Percentiles rank a stretch among this genome's conserved stretches.
Evolutionary conservation across 2,329 filamentous ascomycete species (phyloP).

Genomic region (Beauveria caledonica): DNA sequence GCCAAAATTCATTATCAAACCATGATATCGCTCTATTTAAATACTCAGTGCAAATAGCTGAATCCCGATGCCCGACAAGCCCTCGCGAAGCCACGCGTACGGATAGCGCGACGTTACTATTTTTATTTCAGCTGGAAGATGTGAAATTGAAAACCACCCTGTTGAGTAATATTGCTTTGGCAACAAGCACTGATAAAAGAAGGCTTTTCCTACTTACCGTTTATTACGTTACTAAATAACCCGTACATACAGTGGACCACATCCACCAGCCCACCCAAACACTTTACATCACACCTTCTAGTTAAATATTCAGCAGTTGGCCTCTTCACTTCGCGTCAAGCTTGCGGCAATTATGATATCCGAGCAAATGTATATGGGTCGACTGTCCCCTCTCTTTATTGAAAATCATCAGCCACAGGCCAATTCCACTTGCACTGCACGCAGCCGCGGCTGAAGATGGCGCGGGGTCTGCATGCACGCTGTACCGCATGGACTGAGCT

Average conservation of each 20-base stretch:
- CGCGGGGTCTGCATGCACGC: neutral
- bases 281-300: neutral
- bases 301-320: too few relatives aligned
- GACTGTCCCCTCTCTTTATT: neutral
- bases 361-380: neutral
- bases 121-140: neutral
- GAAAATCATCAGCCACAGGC: neutral
- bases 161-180: too few relatives aligned
- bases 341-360: neutral
- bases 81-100: too few relatives aligned
- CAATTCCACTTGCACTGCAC: neutral
- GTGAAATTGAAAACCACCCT: too few relatives aligned
- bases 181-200: too few relatives aligned
- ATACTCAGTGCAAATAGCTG: neutral
- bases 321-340: neutral
- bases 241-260: neutral
- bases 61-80: neutral
- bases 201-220: too few relatives aligned
- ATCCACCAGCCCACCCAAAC: neutral
- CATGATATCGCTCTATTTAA: neutral
- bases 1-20: neutral
- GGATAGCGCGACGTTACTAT: neutral
- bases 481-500: neutral
- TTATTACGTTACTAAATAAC: too few relatives aligned
- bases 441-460: constrained; percentile 1